Percentiles rank a stretch among this genome's conserved stretches.
Evolutionary conservation across 176 grass and related monocot species (phyloP).

Genomic region (Saccharum spontaneum): DNA sequence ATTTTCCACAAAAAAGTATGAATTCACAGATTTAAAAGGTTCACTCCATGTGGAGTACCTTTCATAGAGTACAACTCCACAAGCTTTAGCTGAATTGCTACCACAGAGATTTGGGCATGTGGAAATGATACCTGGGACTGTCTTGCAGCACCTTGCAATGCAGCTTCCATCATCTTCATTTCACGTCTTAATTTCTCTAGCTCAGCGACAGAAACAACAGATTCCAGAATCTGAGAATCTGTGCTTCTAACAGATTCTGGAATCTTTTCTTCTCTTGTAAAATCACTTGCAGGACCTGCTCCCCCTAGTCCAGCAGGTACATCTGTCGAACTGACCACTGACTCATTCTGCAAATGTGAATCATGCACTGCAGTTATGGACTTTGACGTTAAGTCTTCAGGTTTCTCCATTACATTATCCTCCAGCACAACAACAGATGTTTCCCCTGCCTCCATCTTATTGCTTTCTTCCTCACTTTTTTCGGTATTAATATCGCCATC

Average conservation of each 20-base stretch:
- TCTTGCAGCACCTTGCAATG: constrained; percentile 98
- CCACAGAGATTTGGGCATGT: not conserved
- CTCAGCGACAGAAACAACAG: constrained; percentile 46
- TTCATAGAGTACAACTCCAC: not conserved
- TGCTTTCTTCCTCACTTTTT: constrained; percentile 37
- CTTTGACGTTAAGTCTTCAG: constrained; percentile 27
- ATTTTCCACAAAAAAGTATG: constrained; percentile 9
- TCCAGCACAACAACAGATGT: constrained; percentile 28
- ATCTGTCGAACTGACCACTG: constrained; percentile 18
- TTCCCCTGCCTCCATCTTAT: constrained; percentile 29
- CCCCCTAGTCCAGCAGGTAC: constrained; percentile 39
- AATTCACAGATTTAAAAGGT: constrained; percentile 25
- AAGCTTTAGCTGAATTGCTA: constrained; percentile 23
- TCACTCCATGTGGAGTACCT: constrained; percentile 18
- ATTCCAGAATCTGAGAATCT: constrained; percentile 41
- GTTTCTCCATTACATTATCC: constrained; percentile 26
- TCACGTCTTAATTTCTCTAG: constrained; percentile 80
- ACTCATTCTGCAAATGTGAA: constrained; percentile 36
- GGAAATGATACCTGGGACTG: constrained; percentile 86
- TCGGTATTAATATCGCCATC: constrained; percentile 31
- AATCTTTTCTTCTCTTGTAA: constrained; percentile 46
- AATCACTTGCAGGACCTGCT: constrained; percentile 35
- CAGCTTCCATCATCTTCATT: constrained; percentile 99
- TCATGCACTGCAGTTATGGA: constrained; percentile 35
- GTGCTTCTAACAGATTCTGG: constrained; percentile 32